Evolutionary conservation across 2,329 filamentous ascomycete species (phyloP).

Genomic region (Sclerotiophoma versabilis): DNA sequence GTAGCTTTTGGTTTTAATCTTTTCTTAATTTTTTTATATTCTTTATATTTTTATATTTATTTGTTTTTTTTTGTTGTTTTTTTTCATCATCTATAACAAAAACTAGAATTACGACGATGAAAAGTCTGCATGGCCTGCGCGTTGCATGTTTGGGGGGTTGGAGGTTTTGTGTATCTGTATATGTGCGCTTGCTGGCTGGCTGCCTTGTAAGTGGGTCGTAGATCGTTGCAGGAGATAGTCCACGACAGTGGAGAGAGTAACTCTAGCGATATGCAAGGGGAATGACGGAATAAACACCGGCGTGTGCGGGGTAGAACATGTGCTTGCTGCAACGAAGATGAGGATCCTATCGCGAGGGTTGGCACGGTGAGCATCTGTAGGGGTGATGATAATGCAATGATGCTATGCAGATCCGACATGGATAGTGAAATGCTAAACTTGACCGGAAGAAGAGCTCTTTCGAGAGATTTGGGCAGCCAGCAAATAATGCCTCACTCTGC

Average conservation of each 20-base stretch:
- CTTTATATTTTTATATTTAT: too few species aligned
- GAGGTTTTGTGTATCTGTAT: not conserved
- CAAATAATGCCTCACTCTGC: not conserved
- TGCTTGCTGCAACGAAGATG: not conserved
- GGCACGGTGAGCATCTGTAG: not conserved
- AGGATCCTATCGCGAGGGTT: not conserved
- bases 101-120: too few species aligned
- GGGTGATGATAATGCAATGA: not conserved
- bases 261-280: not conserved
- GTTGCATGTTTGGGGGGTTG: not conserved
- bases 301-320: not conserved
- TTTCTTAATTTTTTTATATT: too few species aligned
- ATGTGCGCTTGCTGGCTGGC: not conserved
- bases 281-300: not conserved
- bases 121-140: too few species aligned
- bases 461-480: not conserved
- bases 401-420: not conserved
- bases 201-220: not conserved
- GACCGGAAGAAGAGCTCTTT: not conserved
- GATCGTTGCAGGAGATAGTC: not conserved
- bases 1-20: too few species aligned
- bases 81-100: too few species aligned
- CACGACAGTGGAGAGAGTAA: not conserved
- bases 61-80: too few species aligned
- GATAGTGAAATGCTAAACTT: not conserved